A percentile compares a stretch with the other conserved stretches of the same genome.
phyloP scores from a whole-genome alignment of 2,329 filamentous ascomycete species.

The Bipolaris zeicola region DNA sequence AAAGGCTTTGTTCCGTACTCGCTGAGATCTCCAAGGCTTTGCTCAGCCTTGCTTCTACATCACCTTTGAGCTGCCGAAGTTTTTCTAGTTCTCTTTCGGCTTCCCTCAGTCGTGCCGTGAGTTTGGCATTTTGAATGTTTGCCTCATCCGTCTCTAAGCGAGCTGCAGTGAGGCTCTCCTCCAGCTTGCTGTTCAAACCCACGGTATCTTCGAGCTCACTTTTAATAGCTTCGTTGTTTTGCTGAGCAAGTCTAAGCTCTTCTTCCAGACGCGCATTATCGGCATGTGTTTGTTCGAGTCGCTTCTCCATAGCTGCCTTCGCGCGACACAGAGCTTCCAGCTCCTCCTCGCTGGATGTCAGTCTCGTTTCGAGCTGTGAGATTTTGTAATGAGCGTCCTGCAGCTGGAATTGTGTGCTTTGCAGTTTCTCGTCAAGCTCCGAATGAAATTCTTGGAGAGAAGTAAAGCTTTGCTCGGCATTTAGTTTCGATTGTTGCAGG shows the following conservation, averaged over 20 bases:
- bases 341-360: constrained; percentile 26
- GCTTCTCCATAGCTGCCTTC: constrained; percentile 22
- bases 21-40: constrained; percentile 3
- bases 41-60: constrained; percentile 17
- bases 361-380: constrained; percentile 10
- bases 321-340: constrained; percentile 21
- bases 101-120: constrained; percentile 17
- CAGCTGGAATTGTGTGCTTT: constrained; percentile 23
- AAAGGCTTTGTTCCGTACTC: constrained; percentile 17
- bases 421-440: constrained; percentile 23
- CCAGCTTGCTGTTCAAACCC: constrained; percentile 21
- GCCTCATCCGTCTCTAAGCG: constrained; percentile 17
- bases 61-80: constrained; percentile 21
- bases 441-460: constrained; percentile 19
- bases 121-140: constrained; percentile 20
- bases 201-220: constrained; percentile 12
- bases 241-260: constrained; percentile 23
- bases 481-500: constrained; percentile 24
- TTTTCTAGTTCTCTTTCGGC: constrained; percentile 18
- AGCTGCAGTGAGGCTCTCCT: constrained; percentile 22
- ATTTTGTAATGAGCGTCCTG: constrained; percentile 17
- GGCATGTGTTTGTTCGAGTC: constrained; percentile 19
- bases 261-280: constrained; percentile 26
- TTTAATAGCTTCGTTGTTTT: constrained; percentile 16
- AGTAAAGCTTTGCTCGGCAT: constrained; percentile 25